Percentiles rank a stretch among this genome's conserved stretches.
Conservation (phyloP, 495 filamentous ascomycete species). For the Platismatia glauca region DNA sequence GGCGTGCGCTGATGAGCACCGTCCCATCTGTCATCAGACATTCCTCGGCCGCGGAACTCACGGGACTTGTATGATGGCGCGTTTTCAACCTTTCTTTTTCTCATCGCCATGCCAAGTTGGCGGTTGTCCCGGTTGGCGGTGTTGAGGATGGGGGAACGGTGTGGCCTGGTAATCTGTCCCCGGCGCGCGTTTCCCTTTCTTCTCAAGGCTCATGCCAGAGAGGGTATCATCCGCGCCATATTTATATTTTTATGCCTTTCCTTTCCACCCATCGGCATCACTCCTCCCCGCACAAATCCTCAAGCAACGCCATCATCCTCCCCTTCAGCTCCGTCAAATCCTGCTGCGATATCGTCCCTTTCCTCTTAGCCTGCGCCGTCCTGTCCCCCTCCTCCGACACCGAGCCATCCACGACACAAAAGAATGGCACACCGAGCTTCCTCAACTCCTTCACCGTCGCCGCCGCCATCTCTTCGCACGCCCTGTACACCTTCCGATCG, state of each 20-base stretch:
- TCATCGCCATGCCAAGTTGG: no score
- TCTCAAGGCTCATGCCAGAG: background rate
- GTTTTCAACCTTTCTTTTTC: no score
- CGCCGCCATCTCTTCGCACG: constrained; percentile 49
- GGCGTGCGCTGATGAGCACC: no score
- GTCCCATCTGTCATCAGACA: no score
- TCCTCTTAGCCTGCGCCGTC: constrained; percentile 3
- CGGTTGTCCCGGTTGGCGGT: no score
- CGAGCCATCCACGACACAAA: constrained; percentile 40
- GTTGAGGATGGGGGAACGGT: no score
- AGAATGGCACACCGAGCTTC: constrained; percentile 56
- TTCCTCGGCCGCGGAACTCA: no score
- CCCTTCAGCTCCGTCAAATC: constrained; percentile 47
- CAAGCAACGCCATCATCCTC: constrained; percentile 52
- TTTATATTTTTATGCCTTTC: background rate
- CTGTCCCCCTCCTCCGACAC: constrained; percentile 7
- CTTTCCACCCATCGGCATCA: background rate
- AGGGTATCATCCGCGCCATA: constrained; percentile 8
- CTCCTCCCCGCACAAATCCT: constrained; percentile 49
- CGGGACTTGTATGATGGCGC: no score
- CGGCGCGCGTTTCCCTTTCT: no score
- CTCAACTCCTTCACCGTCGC: constrained; percentile 48
- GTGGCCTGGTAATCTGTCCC: no score
- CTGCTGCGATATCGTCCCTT: constrained; percentile 31
- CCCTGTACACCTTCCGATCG: constrained; percentile 45